Evolutionary conservation across 1,139 yeast genomes (phyloP), one percentile per base, ranked within the genome.

Genomic region (Wickerhamomyces sp.): DNA sequence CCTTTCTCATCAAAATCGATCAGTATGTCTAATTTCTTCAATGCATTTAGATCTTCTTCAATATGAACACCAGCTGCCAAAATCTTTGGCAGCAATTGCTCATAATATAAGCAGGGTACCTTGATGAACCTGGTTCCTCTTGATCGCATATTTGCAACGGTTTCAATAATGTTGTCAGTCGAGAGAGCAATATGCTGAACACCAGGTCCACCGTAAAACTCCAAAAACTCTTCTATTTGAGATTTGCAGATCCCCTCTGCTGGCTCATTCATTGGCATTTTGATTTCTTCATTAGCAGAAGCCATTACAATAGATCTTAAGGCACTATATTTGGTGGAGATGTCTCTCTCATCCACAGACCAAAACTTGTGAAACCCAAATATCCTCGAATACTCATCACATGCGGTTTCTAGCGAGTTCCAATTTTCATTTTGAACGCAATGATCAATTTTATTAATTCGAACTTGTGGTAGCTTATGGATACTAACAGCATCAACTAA

Each of bases 261-360:
- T 0, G 96, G 95, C 58, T 86, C 95, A 59, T 86, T 87, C 36
- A 87, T 75, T 9, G 95, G 95, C 75, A 87, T 79, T 59, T 84
- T 84, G 48, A 85, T 74, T 35, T 56, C 60, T 6, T 83, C 86
- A 51, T 80, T 78, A 13, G 72, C 66, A 6, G 85, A 77, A 0
- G 90, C 75, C 90, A 86, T 81, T 13, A 86, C 95, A 19, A 80
- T 74, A 5, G 94, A 82, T 43, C 76, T 71, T 40, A 86, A 70
- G 0, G 92, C 85, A 1, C 90, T 75, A 48, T 65, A 77, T 38
- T 74, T 77, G 0, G 95, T 85, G 36, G 71, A 68, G n/a, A 86
- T 73, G 48, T 81, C 86, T 32, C 65, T 67, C 51, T 86, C 94
- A 59, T 85, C 95, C 16, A 83, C 94, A 0, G 92, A 81, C 95